Conservation (phyloP, 2,329 filamentous ascomycete species). For the Pyrenophora seminiperda region DNA sequence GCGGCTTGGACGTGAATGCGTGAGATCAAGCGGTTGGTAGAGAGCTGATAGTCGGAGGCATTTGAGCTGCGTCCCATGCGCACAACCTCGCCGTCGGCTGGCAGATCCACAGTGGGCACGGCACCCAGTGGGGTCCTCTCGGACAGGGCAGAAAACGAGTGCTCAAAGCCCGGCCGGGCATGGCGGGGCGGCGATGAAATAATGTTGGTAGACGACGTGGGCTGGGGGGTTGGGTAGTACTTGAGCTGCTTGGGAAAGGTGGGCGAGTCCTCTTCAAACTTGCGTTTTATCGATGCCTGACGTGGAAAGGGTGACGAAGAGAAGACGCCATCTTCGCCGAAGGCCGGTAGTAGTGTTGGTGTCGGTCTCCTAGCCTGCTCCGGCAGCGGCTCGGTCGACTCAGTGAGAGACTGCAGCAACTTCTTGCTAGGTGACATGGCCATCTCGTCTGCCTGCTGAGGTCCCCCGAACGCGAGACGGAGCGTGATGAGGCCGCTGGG, state of each 20-base stretch:
- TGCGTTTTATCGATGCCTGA: slow-evolving; percentile 66
- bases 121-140: slow-evolving; percentile 83
- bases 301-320: slow-evolving; percentile 79
- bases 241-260: slow-evolving; percentile 60
- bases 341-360: slow-evolving; percentile 74
- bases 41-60: slow-evolving; percentile 93
- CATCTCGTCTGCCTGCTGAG: slow-evolving; percentile 33
- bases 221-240: slow-evolving; percentile 87
- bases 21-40: slow-evolving; percentile 89
- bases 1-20: slow-evolving; percentile 89
- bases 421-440: slow-evolving; percentile 37
- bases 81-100: slow-evolving; percentile 78
- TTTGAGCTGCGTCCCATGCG: slow-evolving; percentile 93
- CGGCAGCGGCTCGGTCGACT: slow-evolving; percentile 32
- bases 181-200: slow-evolving; percentile 72
- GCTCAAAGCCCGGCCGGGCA: slow-evolving; percentile 59
- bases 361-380: slow-evolving; percentile 56
- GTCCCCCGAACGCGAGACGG: slow-evolving; percentile 35
- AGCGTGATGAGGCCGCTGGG: slow-evolving; percentile 34
- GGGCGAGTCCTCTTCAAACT: slow-evolving; percentile 58
- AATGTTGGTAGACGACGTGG: slow-evolving; percentile 91
- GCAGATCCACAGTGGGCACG: slow-evolving; percentile 81
- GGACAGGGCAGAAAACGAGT: slow-evolving; percentile 64
- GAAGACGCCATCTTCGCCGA: slow-evolving; percentile 65
- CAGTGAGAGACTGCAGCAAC: slow-evolving; percentile 35